A percentile compares a stretch with the other conserved stretches of the same genome.
phyloP scores from a whole-genome alignment of 2,329 filamentous ascomycete genomes.

The Aspergillus sp. region DNA sequence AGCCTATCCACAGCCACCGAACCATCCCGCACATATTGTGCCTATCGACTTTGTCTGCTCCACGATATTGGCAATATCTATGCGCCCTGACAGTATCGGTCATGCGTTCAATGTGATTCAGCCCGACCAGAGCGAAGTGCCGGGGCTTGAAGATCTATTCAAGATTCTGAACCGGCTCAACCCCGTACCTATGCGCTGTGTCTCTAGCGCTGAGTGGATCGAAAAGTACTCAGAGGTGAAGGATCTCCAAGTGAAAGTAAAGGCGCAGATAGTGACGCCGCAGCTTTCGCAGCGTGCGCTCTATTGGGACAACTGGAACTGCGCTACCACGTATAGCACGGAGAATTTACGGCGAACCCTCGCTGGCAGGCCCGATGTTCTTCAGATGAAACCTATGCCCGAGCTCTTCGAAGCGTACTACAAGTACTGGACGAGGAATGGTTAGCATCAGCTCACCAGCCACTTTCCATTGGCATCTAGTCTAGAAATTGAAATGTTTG shows the following conservation, averaged over 20 bases:
- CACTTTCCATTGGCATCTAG: no score
- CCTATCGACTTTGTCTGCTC: conserved; percentile 16
- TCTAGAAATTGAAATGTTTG: no score
- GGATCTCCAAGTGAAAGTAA: neutral
- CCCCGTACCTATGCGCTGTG: neutral
- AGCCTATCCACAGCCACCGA: conserved; percentile 10
- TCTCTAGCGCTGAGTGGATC: conserved; percentile 3
- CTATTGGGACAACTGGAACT: conserved; percentile 5
- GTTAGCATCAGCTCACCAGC: neutral
- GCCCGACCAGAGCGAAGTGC: conserved; percentile 4
- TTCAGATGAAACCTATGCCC: neutral
- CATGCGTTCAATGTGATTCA: conserved; percentile 19
- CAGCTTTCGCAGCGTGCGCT: neutral
- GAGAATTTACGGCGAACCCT: conserved; percentile 7
- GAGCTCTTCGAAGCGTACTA: conserved; percentile 8
- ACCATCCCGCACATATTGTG: conserved; percentile 11
- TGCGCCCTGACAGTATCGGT: conserved; percentile 5
- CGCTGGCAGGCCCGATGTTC: conserved; percentile 2
- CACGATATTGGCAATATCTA: conserved; percentile 13
- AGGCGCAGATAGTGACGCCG: neutral
- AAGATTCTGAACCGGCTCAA: conserved; percentile 1
- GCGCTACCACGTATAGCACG: conserved; percentile 3
- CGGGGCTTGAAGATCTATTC: conserved; percentile 1
- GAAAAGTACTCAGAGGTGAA: neutral
- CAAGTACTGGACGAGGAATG: conserved; percentile 1